phyloP scores from a whole-genome alignment of 352 stramenopile species.

The Globisporangium acanthophoron region DNA sequence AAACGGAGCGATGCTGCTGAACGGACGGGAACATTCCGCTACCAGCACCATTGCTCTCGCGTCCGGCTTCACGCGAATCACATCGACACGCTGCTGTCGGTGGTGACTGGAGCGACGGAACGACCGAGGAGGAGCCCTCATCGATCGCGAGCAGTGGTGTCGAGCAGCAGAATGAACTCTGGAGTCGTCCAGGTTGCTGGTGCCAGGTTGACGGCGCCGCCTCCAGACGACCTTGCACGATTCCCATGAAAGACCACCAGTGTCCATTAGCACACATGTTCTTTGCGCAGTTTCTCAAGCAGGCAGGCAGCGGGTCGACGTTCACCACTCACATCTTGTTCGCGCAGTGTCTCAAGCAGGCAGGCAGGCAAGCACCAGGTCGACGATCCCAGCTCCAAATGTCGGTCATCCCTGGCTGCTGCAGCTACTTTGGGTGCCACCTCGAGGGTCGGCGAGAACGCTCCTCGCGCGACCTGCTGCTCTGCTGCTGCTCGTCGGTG shows the following conservation, averaged over 20 bases:
- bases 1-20: background rate
- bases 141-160: no score
- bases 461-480: slow-evolving; percentile 4
- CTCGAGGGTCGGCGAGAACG: slow-evolving; percentile 5
- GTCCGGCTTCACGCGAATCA: background rate
- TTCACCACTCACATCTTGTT: background rate
- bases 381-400: background rate
- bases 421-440: slow-evolving; percentile 10
- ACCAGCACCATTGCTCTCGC: background rate
- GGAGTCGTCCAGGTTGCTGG: no score
- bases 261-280: no score
- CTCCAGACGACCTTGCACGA: no score
- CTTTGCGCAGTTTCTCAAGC: no score
- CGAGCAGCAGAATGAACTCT: no score
- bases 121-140: no score
- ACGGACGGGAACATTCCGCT: background rate
- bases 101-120: background rate
- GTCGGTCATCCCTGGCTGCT: background rate
- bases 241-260: no score
- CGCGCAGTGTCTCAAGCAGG: background rate
- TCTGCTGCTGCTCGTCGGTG: background rate
- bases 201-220: no score
- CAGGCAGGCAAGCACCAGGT: no score
- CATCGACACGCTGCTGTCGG: background rate
- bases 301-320: no score